Evolutionary conservation across 176 grass and related monocot species (phyloP).

Genomic region (Ensete ventricosum): DNA sequence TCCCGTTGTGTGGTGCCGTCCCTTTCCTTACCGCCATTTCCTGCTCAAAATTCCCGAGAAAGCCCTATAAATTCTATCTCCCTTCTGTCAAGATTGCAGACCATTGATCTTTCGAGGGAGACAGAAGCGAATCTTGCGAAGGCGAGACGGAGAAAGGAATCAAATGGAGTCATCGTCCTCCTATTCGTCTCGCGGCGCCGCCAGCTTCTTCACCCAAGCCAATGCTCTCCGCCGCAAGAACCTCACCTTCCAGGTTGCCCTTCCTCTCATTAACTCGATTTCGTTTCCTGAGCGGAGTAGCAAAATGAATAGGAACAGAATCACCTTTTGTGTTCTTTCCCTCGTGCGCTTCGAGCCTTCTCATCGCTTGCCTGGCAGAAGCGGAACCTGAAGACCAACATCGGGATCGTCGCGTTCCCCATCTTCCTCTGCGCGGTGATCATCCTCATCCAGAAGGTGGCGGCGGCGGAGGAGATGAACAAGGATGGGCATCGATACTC

Average conservation of each 20-base stretch:
- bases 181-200: constrained; percentile 27
- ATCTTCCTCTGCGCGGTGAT: constrained; percentile 64
- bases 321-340: not conserved
- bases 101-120: too few species aligned
- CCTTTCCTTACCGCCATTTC: too few species aligned
- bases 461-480: constrained; percentile 49
- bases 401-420: constrained; percentile 52
- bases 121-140: too few species aligned
- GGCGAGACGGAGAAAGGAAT: not conserved
- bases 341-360: not conserved
- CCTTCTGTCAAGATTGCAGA: not conserved
- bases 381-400: constrained; percentile 79
- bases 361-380: constrained; percentile 26
- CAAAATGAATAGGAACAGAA: too few species aligned
- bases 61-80: not conserved
- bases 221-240: constrained; percentile 98
- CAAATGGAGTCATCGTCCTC: not conserved
- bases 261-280: not conserved
- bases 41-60: not conserved
- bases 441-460: constrained; percentile 33
- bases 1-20: not conserved
- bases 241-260: constrained; percentile 74
- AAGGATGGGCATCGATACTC: constrained; percentile 72
- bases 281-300: not conserved
- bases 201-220: constrained; percentile 69